These are phyloP conservation scores for Lophiotrema nucula DNA, from an alignment of 495 filamentous ascomycete genomes.

Conservation along the genomic window DNA sequence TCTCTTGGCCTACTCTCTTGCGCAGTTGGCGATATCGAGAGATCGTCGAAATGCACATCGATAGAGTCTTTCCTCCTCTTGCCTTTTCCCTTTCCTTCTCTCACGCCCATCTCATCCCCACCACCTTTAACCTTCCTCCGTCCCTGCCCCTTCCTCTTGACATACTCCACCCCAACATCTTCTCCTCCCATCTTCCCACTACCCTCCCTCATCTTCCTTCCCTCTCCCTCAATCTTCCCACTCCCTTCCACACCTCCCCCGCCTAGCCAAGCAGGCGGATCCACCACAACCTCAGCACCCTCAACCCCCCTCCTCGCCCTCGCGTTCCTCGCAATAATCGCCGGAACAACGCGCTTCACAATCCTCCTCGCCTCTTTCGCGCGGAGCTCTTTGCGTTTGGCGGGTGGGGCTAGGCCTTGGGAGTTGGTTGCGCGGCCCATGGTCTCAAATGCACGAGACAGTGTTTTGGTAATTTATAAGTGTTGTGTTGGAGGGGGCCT, in stretches of 20 bases:
- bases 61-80: constrained; percentile 4
- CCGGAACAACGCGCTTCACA: constrained; percentile 53
- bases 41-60: background rate
- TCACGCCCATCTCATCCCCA: background rate
- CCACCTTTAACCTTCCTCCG: constrained; percentile 20
- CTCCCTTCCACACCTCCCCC: background rate
- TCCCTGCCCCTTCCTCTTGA: constrained; percentile 28
- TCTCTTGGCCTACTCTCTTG: background rate
- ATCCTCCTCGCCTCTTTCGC: constrained; percentile 52
- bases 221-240: no score
- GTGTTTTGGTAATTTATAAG: no score
- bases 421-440: constrained; percentile 33
- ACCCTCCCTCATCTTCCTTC: no score
- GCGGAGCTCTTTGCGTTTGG: constrained; percentile 40
- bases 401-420: constrained; percentile 27
- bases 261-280: constrained; percentile 27
- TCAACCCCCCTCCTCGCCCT: constrained; percentile 52
- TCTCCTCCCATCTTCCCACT: background rate
- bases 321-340: constrained; percentile 47
- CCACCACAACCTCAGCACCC: constrained; percentile 49
- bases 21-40: background rate
- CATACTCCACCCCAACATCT: background rate
- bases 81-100: constrained; percentile 7
- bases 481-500: no score
- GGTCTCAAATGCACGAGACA: constrained; percentile 1